Percentiles rank a stretch among this genome's conserved stretches.
Evolutionary conservation across 768 basidiomycete species (phyloP).

Genomic region (Crepidotus variabilis): DNA sequence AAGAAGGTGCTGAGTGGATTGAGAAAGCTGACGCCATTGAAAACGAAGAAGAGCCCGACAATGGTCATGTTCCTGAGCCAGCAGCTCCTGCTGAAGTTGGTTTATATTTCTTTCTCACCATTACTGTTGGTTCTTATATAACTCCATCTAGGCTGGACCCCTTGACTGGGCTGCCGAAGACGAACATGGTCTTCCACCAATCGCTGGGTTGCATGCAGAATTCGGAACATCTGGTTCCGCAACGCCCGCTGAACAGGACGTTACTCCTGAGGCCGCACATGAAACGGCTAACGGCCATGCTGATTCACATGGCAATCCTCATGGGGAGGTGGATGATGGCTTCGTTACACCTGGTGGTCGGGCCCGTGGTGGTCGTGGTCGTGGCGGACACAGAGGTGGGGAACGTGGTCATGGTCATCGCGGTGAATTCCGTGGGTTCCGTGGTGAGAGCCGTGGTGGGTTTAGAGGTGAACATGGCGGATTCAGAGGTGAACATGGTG

Average conservation of each 20-base stretch:
- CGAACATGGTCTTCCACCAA: constrained; percentile 74
- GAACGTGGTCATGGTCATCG: constrained; percentile 19
- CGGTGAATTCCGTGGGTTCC: constrained; percentile 24
- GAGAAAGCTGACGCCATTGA: constrained; percentile 42
- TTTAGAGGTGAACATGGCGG: constrained; percentile 26
- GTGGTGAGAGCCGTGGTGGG: constrained; percentile 30
- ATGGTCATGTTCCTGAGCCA: constrained; percentile 24
- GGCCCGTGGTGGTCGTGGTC: constrained; percentile 22
- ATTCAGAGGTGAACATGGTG: constrained; percentile 28
- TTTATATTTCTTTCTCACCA: constrained; percentile 8
- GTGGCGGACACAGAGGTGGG: constrained; percentile 31
- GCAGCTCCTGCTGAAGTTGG: constrained; percentile 13
- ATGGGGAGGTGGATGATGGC: constrained; percentile 45
- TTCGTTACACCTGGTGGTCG: constrained; percentile 41
- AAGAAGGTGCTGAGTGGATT: constrained; percentile 54
- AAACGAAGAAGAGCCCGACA: constrained; percentile 25
- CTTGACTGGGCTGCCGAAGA: constrained; percentile 86
- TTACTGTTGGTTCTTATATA: background rate
- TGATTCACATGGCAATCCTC: too few relatives aligned
- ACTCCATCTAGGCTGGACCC: constrained; percentile 21
- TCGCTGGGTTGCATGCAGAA: constrained; percentile 70
- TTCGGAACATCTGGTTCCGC: constrained; percentile 72
- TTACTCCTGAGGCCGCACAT: constrained; percentile 20
- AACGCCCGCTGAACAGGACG: constrained; percentile 47
- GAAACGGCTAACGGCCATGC: constrained; percentile 16